phyloP scores from a whole-genome alignment of 2,329 filamentous ascomycete species.

The Ceratocystis cacaofunesta region DNA sequence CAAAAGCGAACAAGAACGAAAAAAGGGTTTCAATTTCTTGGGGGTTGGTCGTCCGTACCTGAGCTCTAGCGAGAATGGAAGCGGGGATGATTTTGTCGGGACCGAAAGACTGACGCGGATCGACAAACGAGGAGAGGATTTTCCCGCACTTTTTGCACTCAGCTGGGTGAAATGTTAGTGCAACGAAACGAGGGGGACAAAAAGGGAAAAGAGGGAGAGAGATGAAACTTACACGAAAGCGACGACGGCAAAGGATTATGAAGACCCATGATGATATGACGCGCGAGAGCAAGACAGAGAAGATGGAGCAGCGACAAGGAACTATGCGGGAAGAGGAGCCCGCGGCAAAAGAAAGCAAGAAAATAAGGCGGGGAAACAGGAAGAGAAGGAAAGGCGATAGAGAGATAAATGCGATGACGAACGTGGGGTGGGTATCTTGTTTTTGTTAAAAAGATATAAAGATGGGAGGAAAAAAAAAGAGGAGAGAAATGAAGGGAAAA shows the following conservation, averaged over 20 bases:
- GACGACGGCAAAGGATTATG: constrained; percentile 53
- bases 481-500: neutral
- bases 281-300: neutral
- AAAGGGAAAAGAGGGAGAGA: neutral
- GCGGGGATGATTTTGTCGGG: constrained; percentile 97
- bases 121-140: constrained; percentile 87
- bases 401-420: neutral
- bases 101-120: constrained; percentile 82
- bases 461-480: neutral
- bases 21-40: neutral
- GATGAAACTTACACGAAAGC: constrained; percentile 45
- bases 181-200: neutral
- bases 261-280: constrained; percentile 38
- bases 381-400: neutral
- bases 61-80: constrained; percentile 74
- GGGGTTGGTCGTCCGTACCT: constrained; percentile 46
- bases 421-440: neutral
- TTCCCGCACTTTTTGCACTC: constrained; percentile 96
- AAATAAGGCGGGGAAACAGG: neutral
- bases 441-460: neutral
- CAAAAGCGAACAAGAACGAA: neutral
- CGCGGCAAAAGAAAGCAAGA: neutral
- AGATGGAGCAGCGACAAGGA: neutral
- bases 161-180: constrained; percentile 38
- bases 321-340: neutral